These are phyloP conservation scores for Leonotis leonurus DNA, from an alignment of 257 asterid genomes.

Conservation along the genomic window DNA sequence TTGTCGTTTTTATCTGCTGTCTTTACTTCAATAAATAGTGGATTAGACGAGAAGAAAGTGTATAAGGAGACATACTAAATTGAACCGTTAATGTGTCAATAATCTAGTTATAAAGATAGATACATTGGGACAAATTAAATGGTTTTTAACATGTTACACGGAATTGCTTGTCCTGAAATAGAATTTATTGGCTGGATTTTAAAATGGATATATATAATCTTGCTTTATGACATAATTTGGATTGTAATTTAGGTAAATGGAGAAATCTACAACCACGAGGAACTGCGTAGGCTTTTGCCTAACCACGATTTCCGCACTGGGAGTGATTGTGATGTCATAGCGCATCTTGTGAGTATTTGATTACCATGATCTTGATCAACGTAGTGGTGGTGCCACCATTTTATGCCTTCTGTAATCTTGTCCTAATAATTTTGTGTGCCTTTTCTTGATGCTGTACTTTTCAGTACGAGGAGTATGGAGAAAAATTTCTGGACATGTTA, in stretches of 20 bases:
- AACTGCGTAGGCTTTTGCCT: constrained; percentile 52
- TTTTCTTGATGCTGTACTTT: not conserved
- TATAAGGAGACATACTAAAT: not conserved
- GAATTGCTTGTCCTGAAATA: not conserved
- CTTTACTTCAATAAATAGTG: too few species aligned
- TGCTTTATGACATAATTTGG: not conserved
- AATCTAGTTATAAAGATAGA: not conserved
- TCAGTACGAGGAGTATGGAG: constrained; percentile 94
- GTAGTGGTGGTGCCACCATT: not conserved
- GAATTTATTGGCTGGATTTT: not conserved
- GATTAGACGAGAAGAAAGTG: not conserved
- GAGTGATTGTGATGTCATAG: constrained; percentile 95
- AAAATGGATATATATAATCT: not conserved
- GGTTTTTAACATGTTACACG: not conserved
- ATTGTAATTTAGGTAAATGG: constrained; percentile 76
- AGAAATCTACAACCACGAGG: constrained; percentile 92
- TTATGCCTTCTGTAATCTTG: not conserved
- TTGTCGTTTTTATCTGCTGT: not conserved
- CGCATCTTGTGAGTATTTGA: constrained; percentile 83
- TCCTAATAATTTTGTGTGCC: not conserved
- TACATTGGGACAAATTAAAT: not conserved
- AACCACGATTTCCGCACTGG: constrained; percentile 82
- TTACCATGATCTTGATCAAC: not conserved
- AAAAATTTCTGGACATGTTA: constrained; percentile 76
- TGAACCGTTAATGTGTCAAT: not conserved